These are phyloP conservation scores for Sugiyamaella mastotermitis DNA, from an alignment of 805 yeast species.

Conservation along the genomic window DNA sequence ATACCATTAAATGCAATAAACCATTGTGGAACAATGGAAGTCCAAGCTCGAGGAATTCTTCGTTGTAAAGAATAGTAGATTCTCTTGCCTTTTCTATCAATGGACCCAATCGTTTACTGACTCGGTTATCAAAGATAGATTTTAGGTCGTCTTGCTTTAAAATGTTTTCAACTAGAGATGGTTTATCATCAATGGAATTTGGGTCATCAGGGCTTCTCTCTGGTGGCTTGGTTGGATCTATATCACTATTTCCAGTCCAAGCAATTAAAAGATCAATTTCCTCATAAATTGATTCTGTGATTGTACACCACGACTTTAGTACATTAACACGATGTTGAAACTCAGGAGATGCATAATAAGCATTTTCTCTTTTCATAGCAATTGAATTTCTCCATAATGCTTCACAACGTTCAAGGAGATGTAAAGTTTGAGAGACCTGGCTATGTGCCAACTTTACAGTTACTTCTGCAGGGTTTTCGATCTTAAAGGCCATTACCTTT, in stretches of 20 bases:
- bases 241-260: slow-evolving; percentile 83
- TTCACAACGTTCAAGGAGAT: slow-evolving; percentile 59
- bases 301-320: slow-evolving; percentile 75
- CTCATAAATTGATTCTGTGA: slow-evolving; percentile 59
- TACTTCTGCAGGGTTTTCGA: slow-evolving; percentile 16
- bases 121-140: slow-evolving; percentile 58
- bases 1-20: slow-evolving; percentile 44
- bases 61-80: slow-evolving; percentile 58
- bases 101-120: slow-evolving; percentile 65
- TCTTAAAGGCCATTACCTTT: slow-evolving; percentile 52
- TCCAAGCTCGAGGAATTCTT: slow-evolving; percentile 58
- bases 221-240: slow-evolving; percentile 49
- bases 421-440: slow-evolving; percentile 53
- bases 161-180: slow-evolving; percentile 74
- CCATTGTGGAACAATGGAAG: slow-evolving; percentile 67
- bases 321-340: slow-evolving; percentile 68
- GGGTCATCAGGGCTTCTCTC: slow-evolving; percentile 21
- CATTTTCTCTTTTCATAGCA: slow-evolving; percentile 76
- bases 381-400: slow-evolving; percentile 72
- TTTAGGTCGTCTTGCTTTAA: slow-evolving; percentile 53
- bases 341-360: slow-evolving; percentile 55
- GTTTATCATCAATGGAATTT: slow-evolving; percentile 46
- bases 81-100: slow-evolving; percentile 77
- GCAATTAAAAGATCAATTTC: slow-evolving; percentile 54
- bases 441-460: slow-evolving; percentile 34